Evolutionary conservation across 164 flowering plant genomes (phyloP).

Genomic region (Vitis labrusca): DNA sequence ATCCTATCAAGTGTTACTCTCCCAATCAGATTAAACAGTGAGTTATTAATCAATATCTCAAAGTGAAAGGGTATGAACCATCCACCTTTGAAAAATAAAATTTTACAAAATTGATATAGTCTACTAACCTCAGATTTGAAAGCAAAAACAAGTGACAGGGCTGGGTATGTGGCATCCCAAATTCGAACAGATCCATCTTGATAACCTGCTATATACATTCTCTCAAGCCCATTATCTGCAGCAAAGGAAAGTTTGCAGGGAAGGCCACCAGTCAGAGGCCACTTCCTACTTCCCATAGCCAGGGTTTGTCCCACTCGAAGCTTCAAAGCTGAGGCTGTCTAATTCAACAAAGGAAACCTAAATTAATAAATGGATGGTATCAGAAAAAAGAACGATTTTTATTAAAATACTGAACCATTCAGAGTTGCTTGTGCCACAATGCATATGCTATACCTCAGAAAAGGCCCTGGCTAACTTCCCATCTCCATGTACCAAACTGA

Average conservation of each 20-base stretch:
- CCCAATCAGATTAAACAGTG: background rate
- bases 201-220: slow-evolving; percentile 72
- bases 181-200: slow-evolving; percentile 79
- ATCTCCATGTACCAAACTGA: slow-evolving; percentile 30
- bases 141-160: slow-evolving; percentile 45
- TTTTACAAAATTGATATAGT: background rate
- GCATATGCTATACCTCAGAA: slow-evolving; percentile 46
- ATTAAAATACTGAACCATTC: background rate
- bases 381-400: background rate
- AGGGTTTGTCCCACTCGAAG: slow-evolving; percentile 16
- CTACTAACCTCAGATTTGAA: slow-evolving; percentile 51
- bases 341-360: slow-evolving; percentile 10
- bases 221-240: slow-evolving; percentile 40
- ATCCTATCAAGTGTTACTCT: background rate
- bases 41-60: background rate
- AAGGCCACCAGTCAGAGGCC: slow-evolving; percentile 84
- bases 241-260: slow-evolving; percentile 31
- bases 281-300: slow-evolving; percentile 28
- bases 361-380: background rate
- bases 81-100: slow-evolving; percentile 7
- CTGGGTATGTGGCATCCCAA: slow-evolving; percentile 85
- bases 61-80: background rate
- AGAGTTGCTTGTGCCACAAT: background rate
- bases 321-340: slow-evolving; percentile 44
- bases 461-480: slow-evolving; percentile 38